Conservation (phyloP, 176 grass and related monocot genomes). For the Hsuehochloa calcarea region DNA sequence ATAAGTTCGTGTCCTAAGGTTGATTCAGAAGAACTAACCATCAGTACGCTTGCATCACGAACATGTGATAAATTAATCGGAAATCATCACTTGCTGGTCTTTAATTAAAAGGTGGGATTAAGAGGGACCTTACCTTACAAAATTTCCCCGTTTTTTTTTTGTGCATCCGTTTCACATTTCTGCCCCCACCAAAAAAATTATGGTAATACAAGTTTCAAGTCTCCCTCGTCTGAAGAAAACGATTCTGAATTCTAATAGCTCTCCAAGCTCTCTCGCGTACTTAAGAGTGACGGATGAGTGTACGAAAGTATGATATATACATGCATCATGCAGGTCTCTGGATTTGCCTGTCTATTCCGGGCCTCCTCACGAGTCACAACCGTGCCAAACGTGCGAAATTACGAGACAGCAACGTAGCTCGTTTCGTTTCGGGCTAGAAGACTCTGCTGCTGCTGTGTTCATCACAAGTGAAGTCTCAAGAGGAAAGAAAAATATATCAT, state of each 20-base stretch:
- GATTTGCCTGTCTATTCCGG: neutral
- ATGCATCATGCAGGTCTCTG: neutral
- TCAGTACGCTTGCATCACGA: neutral
- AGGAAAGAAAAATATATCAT: neutral
- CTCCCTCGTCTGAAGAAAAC: neutral
- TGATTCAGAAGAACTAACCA: neutral
- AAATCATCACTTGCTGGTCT: neutral
- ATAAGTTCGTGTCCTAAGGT: neutral
- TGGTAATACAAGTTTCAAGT: neutral
- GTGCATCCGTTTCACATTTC: neutral
- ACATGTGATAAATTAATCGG: neutral
- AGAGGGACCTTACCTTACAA: neutral
- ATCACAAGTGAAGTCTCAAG: neutral
- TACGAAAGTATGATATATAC: slow-evolving; percentile 29
- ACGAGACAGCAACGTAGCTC: neutral
- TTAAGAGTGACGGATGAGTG: neutral
- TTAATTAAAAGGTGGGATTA: too few species aligned
- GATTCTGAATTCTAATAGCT: neutral
- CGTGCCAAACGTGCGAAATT: slow-evolving; percentile 12
- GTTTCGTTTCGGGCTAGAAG: neutral
- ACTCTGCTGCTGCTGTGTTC: neutral
- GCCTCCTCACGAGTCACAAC: neutral
- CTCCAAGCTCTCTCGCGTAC: neutral
- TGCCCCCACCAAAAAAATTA: slow-evolving; percentile 4
- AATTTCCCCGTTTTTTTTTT: neutral